Evolutionary conservation across 257 asterid genomes (phyloP), one percentile per base, ranked within the genome.

Genomic region (Avicennia marina): DNA sequence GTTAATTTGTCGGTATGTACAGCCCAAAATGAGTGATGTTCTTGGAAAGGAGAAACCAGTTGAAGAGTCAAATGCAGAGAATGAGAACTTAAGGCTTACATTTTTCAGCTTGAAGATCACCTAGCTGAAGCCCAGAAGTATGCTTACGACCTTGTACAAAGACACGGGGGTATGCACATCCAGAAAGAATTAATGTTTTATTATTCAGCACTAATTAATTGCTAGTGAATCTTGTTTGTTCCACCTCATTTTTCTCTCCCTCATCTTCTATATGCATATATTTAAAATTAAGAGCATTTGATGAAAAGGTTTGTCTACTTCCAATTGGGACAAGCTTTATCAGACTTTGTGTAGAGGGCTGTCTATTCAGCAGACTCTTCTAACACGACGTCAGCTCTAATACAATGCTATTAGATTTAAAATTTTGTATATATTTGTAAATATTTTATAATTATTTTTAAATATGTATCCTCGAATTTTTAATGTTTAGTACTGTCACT

Each of bases 31-130:
- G 77, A 93, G 95, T 67, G 97, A 89, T 67, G 98, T 93, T 65
- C 95, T 88, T 68, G 98, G 98, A 45, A 93, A 89, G 85, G 98
- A 93, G 69, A 93, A 89, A 49, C 97, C 94, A 55, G 89, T 86
- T 67, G 99, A 89, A 78, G 99, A 93, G 76, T 83, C 99, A 50
- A 82, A 60, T 65, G 89, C 87, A 0, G 96, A 93, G 69, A 86
- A 80, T 56, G 99, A 82, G 76, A 93, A 93, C 73, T 73, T 89
- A 93, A 86, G 75, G 81, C 60, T 64, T 93, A 93, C 72, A 72
- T 93, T 71, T 79, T 78, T 76, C 96, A 86, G 81, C 96, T 93
- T 8, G 99, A 93, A 80, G 90, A 83, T 61, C 97, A 89, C 73
- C 79, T 93, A 66, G 80, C 89, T 70, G 99, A 93, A 73, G 96